Conservation (phyloP, 192 early-diverging fungal genomes). For the Linnemannia zychae region DNA sequence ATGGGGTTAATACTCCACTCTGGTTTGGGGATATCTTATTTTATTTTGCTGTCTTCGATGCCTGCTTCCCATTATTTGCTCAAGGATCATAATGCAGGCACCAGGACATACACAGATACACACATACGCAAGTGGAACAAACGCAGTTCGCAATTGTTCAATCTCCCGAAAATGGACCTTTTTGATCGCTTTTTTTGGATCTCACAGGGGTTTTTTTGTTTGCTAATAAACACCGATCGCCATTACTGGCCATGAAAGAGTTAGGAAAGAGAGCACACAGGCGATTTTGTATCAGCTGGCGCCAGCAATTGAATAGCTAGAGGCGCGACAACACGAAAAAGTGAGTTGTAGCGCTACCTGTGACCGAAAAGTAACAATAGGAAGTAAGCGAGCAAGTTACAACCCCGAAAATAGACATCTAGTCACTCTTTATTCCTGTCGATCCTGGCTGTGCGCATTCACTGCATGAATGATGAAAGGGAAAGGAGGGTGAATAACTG, state of each 20-base stretch:
- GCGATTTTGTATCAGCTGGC: neutral
- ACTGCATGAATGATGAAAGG: neutral
- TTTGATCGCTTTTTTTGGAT: neutral
- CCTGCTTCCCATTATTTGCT: neutral
- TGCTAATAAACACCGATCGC: neutral
- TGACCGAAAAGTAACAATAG: neutral
- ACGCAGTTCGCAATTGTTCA: neutral
- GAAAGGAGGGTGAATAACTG: neutral
- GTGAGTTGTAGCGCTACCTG: too few species aligned
- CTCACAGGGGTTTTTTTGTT: neutral
- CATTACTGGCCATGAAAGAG: neutral
- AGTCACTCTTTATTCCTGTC: neutral
- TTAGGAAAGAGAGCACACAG: neutral
- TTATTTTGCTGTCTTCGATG: neutral
- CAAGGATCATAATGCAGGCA: neutral
- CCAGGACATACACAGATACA: neutral
- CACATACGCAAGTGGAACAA: too few species aligned
- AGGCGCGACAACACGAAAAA: neutral
- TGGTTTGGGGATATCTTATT: neutral
- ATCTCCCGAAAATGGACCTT: neutral
- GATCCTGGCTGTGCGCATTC: neutral
- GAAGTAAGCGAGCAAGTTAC: neutral
- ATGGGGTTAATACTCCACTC: neutral
- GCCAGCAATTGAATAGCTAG: neutral
- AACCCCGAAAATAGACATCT: slow-evolving; percentile 7